Evolutionary conservation across 768 basidiomycete genomes (phyloP), one percentile per base, ranked within the genome.

Genomic region (Lactarius sp.): DNA sequence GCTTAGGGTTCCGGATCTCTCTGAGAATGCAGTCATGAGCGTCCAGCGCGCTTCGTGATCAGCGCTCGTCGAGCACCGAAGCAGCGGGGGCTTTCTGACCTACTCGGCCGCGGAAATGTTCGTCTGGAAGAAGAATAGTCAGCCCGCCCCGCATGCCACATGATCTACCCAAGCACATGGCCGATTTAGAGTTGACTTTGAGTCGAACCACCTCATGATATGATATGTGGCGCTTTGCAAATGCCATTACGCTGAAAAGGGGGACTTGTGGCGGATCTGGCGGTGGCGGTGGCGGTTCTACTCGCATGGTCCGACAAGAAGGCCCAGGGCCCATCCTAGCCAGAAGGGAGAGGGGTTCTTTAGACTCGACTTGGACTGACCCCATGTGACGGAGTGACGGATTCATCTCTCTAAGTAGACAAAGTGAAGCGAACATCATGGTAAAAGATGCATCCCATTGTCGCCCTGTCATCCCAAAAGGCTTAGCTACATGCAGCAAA

Each of bases 381-480:
- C 20, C 34, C 59, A 46, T 44, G 41, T 46, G 31, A 56, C 56
- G n/a, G n/a, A 51, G 41, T 46, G 31, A 56, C 56, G n/a, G n/a
- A 51, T 41, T 33, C n/a, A 42, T 3, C 34, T 36, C 34, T 49
- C 20, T 41, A 10, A 2, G 50, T 37, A 13, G 31, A 22, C 14
- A 10, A 36, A 22, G 27, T 14, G 16, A 36, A 22, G 27, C n/a
- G 27, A 49, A 47, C 18, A 53, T 39, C 12, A 59, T 33, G 27
- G 56, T 5, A 18, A n/a, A 54, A 53, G 37, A 50, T 55, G 46
- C 13, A 59, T 50, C 58, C 47, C 50, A 50, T 50, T 50, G n/a
- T 59, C 22, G 37, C 42, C 44, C 14, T 37, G 37, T 59, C 20
- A 9, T 27, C 18, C 33, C 20, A 44, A 52, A 10, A 41, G 39